A percentile compares a stretch with the other conserved stretches of the same genome.
phyloP scores from a whole-genome alignment of 164 flowering plant genomes.

The Saururus chinensis region DNA sequence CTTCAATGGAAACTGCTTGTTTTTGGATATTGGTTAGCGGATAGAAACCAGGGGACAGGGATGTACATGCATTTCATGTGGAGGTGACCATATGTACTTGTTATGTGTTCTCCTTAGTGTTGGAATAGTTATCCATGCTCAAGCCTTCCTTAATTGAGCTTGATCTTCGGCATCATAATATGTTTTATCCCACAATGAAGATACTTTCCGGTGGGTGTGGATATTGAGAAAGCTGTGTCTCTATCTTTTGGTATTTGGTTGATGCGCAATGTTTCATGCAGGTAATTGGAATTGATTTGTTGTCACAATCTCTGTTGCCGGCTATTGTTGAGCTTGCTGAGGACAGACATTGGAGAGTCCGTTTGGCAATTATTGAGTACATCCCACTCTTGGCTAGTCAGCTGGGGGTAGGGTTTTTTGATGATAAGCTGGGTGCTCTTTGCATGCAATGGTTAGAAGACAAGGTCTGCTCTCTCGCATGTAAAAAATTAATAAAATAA shows the following conservation, averaged over 20 bases:
- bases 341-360: slow-evolving; percentile 92
- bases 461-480: slow-evolving; percentile 20
- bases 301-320: slow-evolving; percentile 32
- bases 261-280: slow-evolving; percentile 1
- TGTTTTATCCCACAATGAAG: neutral
- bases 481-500: too few relatives aligned
- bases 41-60: too few relatives aligned
- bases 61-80: too few relatives aligned
- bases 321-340: slow-evolving; percentile 96
- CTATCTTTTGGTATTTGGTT: neutral
- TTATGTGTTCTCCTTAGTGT: too few relatives aligned
- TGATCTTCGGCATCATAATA: too few relatives aligned
- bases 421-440: slow-evolving; percentile 24
- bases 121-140: too few relatives aligned
- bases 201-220: neutral
- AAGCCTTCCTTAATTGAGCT: too few relatives aligned
- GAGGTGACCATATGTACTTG: too few relatives aligned
- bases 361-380: slow-evolving; percentile 84
- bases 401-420: slow-evolving; percentile 67
- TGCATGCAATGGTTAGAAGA: slow-evolving; percentile 58
- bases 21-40: too few relatives aligned
- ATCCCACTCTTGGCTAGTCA: slow-evolving; percentile 86
- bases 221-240: neutral
- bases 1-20: too few relatives aligned
- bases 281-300: slow-evolving; percentile 17